Evolutionary conservation across 176 grass and related monocot species (phyloP).

Genomic region (Paspalum vaginatum): DNA sequence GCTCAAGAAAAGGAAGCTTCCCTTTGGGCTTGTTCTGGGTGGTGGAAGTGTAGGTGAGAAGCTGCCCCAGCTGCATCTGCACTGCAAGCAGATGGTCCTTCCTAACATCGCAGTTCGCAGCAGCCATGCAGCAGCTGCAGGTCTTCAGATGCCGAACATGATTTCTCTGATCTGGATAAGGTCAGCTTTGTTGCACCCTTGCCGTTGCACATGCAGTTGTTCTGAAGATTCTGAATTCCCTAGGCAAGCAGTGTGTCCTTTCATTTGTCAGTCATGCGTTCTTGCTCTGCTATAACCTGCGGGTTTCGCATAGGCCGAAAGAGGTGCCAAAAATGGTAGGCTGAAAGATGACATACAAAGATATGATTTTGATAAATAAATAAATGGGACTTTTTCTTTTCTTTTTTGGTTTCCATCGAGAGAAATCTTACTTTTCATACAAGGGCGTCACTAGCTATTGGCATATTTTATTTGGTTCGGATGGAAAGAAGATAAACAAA

Average conservation of each 20-base stretch:
- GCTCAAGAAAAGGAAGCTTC: constrained; percentile 59
- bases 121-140: constrained; percentile 56
- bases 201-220: constrained; percentile 77
- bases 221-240: constrained; percentile 82
- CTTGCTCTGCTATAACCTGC: not conserved
- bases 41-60: constrained; percentile 63
- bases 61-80: constrained; percentile 74
- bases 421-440: too few species aligned
- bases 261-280: not conserved
- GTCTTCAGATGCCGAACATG: constrained; percentile 29
- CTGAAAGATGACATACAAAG: too few species aligned
- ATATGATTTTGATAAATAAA: too few species aligned
- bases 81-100: constrained; percentile 96
- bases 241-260: not conserved
- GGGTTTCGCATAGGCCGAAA: not conserved
- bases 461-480: too few species aligned
- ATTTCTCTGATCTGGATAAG: constrained; percentile 67
- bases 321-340: too few species aligned
- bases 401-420: too few species aligned
- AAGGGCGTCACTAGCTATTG: too few species aligned
- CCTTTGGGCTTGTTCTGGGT: constrained; percentile 69
- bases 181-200: constrained; percentile 74
- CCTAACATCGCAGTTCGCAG: constrained; percentile 70
- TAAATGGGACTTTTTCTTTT: too few species aligned
- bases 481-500: too few species aligned